These are phyloP conservation scores for Mesotaenium endlicherianum DNA, from an alignment of 139 green algal genomes.

Conservation along the genomic window DNA sequence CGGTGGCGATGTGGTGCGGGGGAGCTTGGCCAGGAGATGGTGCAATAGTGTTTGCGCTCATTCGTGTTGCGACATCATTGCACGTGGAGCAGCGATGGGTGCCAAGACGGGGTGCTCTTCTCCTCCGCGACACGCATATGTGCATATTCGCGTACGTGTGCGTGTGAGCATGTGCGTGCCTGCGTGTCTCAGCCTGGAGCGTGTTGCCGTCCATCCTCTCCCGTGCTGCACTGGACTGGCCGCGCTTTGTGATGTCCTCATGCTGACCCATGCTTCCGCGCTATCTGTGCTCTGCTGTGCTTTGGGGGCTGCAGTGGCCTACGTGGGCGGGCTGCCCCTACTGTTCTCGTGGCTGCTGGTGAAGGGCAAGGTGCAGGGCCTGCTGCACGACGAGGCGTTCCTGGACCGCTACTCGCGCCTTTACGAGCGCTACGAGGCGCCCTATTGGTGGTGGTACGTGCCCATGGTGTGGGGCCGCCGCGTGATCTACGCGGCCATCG, in stretches of 20 bases:
- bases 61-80: too few relatives aligned
- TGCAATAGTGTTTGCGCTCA: too few relatives aligned
- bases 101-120: too few relatives aligned
- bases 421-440: neutral
- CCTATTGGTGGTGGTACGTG: constrained; percentile 21
- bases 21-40: too few relatives aligned
- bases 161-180: too few relatives aligned
- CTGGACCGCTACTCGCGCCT: neutral
- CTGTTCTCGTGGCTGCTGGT: neutral
- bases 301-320: neutral
- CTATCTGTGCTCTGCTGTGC: neutral
- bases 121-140: too few relatives aligned
- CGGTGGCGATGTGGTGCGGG: too few relatives aligned
- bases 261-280: neutral
- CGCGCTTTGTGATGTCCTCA: neutral
- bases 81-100: too few relatives aligned
- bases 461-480: neutral
- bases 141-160: too few relatives aligned
- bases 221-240: too few relatives aligned
- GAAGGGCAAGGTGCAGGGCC: neutral
- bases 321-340: neutral
- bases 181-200: too few relatives aligned
- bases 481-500: neutral
- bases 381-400: neutral
- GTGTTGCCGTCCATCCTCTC: too few relatives aligned